A percentile compares a stretch with the other conserved stretches of the same genome.
phyloP scores from a whole-genome alignment of 805 yeast genomes.

The Cyberlindnera veronae region DNA sequence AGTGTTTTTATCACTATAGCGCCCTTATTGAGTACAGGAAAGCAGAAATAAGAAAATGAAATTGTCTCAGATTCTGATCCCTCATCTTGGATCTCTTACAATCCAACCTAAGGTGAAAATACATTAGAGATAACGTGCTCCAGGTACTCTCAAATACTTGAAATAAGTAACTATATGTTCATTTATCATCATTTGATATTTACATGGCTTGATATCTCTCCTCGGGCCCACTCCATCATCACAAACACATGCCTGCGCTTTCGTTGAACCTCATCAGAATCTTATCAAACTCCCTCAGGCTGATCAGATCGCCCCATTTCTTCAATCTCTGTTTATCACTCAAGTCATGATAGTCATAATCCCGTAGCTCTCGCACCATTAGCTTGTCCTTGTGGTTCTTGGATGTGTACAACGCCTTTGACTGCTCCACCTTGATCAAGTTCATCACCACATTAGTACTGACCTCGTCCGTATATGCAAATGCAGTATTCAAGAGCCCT shows the following conservation, averaged over 20 bases:
- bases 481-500: conserved; percentile 9
- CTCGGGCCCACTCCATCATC: background rate
- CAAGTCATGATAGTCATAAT: conserved; percentile 6
- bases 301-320: conserved; percentile 5
- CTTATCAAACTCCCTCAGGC: conserved; percentile 14
- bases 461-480: conserved; percentile 5
- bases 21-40: too few species aligned
- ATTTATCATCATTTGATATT: too few species aligned
- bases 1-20: too few species aligned
- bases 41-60: too few species aligned
- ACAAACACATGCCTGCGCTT: conserved; percentile 9
- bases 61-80: too few species aligned
- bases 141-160: too few species aligned
- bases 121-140: too few species aligned
- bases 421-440: conserved; percentile 10
- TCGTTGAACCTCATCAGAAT: conserved; percentile 16
- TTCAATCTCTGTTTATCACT: background rate
- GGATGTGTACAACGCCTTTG: conserved; percentile 5
- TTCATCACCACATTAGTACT: conserved; percentile 9
- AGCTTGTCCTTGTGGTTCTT: conserved; percentile 4
- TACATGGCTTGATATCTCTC: too few species aligned
- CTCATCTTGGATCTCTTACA: too few species aligned
- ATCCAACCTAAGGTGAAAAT: too few species aligned
- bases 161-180: background rate
- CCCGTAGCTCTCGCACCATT: background rate